A percentile compares a stretch with the other conserved stretches of the same genome.
Conservation (phyloP, 805 yeast species). For the Candida adriatica region DNA sequence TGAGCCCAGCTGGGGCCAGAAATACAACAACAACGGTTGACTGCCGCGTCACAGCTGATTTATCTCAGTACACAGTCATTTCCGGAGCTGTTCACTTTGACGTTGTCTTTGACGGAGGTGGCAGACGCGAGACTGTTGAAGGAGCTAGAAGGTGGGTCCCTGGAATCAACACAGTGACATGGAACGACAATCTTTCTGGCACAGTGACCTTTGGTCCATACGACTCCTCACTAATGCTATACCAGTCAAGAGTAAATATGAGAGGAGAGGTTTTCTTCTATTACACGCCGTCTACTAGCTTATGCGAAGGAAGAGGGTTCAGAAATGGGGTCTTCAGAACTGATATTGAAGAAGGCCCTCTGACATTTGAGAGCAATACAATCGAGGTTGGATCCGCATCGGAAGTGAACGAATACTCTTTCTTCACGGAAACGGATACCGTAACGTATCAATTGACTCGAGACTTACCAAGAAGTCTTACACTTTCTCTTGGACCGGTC, state of each 20-base stretch:
- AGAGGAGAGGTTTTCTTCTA: constrained; percentile 12
- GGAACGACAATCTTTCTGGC: constrained; percentile 10
- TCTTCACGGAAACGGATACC: no score
- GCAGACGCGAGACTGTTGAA: constrained; percentile 2
- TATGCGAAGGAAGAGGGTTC: constrained; percentile 4
- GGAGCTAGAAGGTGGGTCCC: constrained; percentile 9
- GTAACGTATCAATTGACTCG: no score
- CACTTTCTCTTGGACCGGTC: no score
- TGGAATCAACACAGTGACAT: constrained; percentile 12
- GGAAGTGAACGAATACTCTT: no score
- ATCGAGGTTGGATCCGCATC: no score
- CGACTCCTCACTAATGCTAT: not conserved
- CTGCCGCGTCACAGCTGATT: constrained; percentile 4
- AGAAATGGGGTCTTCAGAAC: constrained; percentile 4
- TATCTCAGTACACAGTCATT: constrained; percentile 1
- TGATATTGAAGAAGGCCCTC: no score
- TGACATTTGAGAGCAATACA: no score
- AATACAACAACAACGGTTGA: constrained; percentile 2
- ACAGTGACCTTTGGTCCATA: constrained; percentile 1
- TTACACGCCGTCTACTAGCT: constrained; percentile 3
- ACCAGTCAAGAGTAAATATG: constrained; percentile 9
- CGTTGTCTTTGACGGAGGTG: constrained; percentile 13
- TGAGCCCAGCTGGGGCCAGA: constrained; percentile 11
- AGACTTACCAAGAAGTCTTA: no score
- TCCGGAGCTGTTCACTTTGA: constrained; percentile 7